Conservation (phyloP, 2,329 filamentous ascomycete genomes). For the Phaeosphaeriaceae sp. region DNA sequence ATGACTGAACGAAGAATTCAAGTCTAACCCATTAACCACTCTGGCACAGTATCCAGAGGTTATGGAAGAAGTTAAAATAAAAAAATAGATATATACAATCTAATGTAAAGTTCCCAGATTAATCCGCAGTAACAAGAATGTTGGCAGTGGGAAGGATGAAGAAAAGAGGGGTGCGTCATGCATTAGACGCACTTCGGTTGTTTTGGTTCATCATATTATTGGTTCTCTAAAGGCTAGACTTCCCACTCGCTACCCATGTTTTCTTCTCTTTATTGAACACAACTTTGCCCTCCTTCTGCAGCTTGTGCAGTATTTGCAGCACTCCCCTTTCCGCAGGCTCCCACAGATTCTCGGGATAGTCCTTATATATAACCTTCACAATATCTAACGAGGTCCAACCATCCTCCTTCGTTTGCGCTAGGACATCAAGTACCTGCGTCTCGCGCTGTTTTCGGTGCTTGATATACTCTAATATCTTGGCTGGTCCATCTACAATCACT, state of each 20-base stretch:
- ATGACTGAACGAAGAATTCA: slow-evolving; percentile 47
- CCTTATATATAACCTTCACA: slow-evolving; percentile 85
- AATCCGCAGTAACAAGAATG: background rate
- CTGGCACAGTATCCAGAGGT: slow-evolving; percentile 42
- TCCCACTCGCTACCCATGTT: slow-evolving; percentile 44
- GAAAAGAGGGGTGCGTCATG: slow-evolving; percentile 1
- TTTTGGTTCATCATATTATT: slow-evolving; percentile 13
- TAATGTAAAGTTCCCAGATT: background rate
- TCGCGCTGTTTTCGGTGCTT: slow-evolving; percentile 80
- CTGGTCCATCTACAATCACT: slow-evolving; percentile 73
- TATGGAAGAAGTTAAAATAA: background rate
- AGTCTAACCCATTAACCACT: slow-evolving; percentile 54
- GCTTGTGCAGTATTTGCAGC: slow-evolving; percentile 78
- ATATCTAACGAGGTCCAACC: slow-evolving; percentile 77
- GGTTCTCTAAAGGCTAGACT: slow-evolving; percentile 38
- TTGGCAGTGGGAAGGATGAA: background rate
- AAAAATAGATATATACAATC: background rate
- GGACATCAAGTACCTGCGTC: slow-evolving; percentile 48
- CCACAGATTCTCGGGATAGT: slow-evolving; percentile 78
- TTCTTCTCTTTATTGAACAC: slow-evolving; percentile 39
- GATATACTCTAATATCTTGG: slow-evolving; percentile 82
- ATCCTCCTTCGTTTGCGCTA: slow-evolving; percentile 36
- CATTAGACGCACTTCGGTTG: background rate
- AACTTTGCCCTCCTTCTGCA: slow-evolving; percentile 75
- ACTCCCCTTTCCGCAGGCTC: slow-evolving; percentile 77